phyloP scores from a whole-genome alignment of 2,329 filamentous ascomycete genomes.

The Ploettnerulaceae sp. region DNA sequence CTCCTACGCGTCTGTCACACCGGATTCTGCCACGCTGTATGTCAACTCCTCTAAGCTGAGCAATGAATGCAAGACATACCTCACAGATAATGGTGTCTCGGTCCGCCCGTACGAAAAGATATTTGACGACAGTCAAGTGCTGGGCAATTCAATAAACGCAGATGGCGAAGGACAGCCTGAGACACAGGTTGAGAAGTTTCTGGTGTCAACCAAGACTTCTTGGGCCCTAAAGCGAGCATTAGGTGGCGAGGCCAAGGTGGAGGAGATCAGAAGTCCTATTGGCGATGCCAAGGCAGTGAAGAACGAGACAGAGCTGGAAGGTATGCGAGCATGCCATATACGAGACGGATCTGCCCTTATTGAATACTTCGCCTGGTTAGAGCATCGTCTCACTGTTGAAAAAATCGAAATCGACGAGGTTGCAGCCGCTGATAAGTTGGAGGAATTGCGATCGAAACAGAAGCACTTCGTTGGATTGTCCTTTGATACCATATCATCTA shows the following conservation, averaged over 20 bases:
- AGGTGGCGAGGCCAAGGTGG: slow-evolving; percentile 78
- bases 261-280: slow-evolving; percentile 82
- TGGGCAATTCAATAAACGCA: slow-evolving; percentile 46
- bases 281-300: slow-evolving; percentile 92
- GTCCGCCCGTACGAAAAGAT: slow-evolving; percentile 80
- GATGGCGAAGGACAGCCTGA: slow-evolving; percentile 34
- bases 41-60: slow-evolving; percentile 75
- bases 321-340: slow-evolving; percentile 91
- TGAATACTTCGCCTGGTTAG: slow-evolving; percentile 95
- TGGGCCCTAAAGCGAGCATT: slow-evolving; percentile 88
- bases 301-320: slow-evolving; percentile 81
- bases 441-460: slow-evolving; percentile 63
- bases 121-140: slow-evolving; percentile 67
- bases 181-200: slow-evolving; percentile 54
- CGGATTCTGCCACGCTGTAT: slow-evolving; percentile 72
- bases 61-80: slow-evolving; percentile 61
- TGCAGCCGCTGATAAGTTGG: slow-evolving; percentile 84
- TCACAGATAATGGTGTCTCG: slow-evolving; percentile 63
- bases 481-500: slow-evolving; percentile 94
- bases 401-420: slow-evolving; percentile 79
- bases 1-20: slow-evolving; percentile 86
- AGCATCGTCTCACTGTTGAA: slow-evolving; percentile 75
- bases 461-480: slow-evolving; percentile 83
- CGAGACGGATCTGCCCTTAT: slow-evolving; percentile 87
- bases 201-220: slow-evolving; percentile 83